Evolutionary conservation across 305 asterid species (phyloP), one percentile per base, ranked within the genome.

Genomic region (Striga hermonthica): DNA sequence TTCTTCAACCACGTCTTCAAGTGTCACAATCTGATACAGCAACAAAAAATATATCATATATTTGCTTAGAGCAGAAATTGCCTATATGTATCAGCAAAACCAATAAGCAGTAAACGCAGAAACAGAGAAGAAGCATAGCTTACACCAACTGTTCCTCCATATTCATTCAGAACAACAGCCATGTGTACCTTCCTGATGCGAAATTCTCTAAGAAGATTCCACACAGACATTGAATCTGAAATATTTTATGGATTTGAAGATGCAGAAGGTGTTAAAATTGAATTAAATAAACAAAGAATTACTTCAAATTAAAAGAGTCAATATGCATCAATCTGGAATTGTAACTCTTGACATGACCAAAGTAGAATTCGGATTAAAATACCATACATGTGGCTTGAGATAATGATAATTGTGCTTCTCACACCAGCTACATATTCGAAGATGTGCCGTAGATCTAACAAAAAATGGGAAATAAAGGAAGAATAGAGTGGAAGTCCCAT

Each of bases 121-220:
- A 60, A 40, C 7, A 57, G 49, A 64, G 59, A 57, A n/a, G 65
- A 37, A 6, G 73, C 36, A 66, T 65, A 61, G 59, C 86, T 81
- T 79, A 94, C 99, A 50, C 99, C 99, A 66, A 94, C 82, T 72
- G 99, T 94, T 79, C 99, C 99, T 47, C 99, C 99, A 64, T 94
- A 94, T 75, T 94, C 99, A 37, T 94, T 94, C 28, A 94, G 91
- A 75, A 94, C 99, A 78, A 94, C 95, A 68, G 99, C 99, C 96
- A 94, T 94, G 84, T 94, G 98, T 60, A 94, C 96, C 80, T 94
- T 94, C 84, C 99, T 86, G 78, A 94, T 94, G 73, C 99, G 95
- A 84, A 94, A 94, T 79, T 94, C 99, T 76, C 99, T 86, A 45
- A 94, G 96, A 78, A 94, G 98, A 81, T 94, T 94, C 99, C 99